phyloP scores from a whole-genome alignment of 2,329 filamentous ascomycete species.

The Hansfordia pulvinata region DNA sequence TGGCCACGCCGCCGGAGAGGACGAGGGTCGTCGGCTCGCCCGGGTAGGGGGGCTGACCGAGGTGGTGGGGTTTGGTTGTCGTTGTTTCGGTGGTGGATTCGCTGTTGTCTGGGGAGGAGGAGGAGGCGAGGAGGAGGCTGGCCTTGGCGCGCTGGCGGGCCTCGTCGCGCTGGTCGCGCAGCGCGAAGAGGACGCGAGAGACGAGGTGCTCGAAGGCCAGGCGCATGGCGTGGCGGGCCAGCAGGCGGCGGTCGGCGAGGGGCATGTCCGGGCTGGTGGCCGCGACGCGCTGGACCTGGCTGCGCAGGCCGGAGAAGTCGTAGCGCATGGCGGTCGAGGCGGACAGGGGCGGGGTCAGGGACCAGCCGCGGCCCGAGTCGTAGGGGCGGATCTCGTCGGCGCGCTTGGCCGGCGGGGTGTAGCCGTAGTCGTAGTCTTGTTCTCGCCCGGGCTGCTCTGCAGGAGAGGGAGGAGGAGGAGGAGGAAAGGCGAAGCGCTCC shows the following conservation, averaged over 20 bases:
- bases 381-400: conserved; percentile 39
- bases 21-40: conserved; percentile 45
- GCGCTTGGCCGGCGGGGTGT: conserved; percentile 42
- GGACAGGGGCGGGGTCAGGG: conserved; percentile 52
- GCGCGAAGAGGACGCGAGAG: conserved; percentile 56
- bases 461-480: background rate
- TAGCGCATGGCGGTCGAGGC: conserved; percentile 45
- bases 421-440: conserved; percentile 28
- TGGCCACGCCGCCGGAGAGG: conserved; percentile 80
- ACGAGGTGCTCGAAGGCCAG: conserved; percentile 80
- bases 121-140: background rate
- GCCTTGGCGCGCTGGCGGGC: background rate
- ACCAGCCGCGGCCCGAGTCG: conserved; percentile 39
- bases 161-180: conserved; percentile 24
- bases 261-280: conserved; percentile 27
- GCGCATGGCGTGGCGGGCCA: conserved; percentile 66
- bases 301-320: conserved; percentile 62
- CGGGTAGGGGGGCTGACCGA: conserved; percentile 8
- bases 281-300: conserved; percentile 44
- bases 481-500: conserved; percentile 65
- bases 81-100: conserved; percentile 1
- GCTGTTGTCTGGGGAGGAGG: background rate
- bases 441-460: too few species aligned
- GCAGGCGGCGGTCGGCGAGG: conserved; percentile 45
- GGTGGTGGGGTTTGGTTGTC: too few species aligned